Evolutionary conservation across 495 filamentous ascomycete species (phyloP), one percentile per base, ranked within the genome.

Genomic region (Lepraria neglecta): DNA sequence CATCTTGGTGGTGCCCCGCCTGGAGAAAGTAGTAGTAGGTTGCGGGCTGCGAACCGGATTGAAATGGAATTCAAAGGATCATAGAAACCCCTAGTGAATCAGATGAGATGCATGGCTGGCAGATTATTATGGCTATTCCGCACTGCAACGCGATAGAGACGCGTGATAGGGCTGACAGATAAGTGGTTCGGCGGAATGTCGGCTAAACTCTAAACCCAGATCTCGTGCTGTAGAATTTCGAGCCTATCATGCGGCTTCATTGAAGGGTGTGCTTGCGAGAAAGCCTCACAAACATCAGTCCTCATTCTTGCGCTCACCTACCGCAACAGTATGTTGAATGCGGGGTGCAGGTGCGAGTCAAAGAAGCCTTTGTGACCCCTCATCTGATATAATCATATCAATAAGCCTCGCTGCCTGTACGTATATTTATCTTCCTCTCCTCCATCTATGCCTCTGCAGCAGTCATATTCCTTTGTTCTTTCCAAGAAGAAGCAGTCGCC

Each of bases 1-100:
- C 84, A 87, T 87, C 33, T 72, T 81, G 73, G 28, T 35, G 45
- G 28, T 43, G 31, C 35, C 35, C 35, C 7, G 2, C 2, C 35
- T 38, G 35, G 35, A 6, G 12, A 38, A 9, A 24, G 24, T 24
- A 24, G 35, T 9, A 38, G 7, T 10, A 7, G 35, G 9, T 38
- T 38, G 35, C 7, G 6, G 35, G 35, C 35, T 38, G 35, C 35
- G 35, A 38, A 38, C 2, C 7, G 35, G 35, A 38, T 38, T 10
- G 35, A 38, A 38, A 38, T 38, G 7, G 35, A 38, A 38, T 10
- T 33, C n/a, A 54, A 14, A 54, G 17, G 28, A n/a, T 17, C 30
- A 21, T 21, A 0, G 30, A 30, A 9, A 7, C 35, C 7, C 35
- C 12, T 38, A 7, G 35, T 38, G 7, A 11, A 38, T 38, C 12